Evolutionary conservation across 768 basidiomycete genomes (phyloP).

Genomic region (Boletus rufocinnamomeus): DNA sequence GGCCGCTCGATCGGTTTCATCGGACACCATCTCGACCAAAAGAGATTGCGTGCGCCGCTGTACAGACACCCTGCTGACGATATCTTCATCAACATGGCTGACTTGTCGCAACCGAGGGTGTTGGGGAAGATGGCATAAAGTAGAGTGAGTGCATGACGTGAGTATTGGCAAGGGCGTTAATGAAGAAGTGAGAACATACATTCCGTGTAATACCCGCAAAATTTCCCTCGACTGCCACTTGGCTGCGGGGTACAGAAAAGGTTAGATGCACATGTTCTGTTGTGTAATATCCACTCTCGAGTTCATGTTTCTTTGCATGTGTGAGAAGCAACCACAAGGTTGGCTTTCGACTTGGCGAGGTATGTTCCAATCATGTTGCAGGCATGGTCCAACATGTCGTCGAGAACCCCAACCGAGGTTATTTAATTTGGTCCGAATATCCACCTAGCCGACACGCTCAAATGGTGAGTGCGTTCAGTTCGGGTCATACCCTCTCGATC

Average conservation of each 20-base stretch:
- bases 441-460: no score
- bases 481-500: no score
- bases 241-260: background rate
- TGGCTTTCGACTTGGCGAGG: no score
- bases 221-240: background rate
- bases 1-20: slow-evolving; percentile 98
- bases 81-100: slow-evolving; percentile 94
- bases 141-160: background rate
- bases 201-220: slow-evolving; percentile 21
- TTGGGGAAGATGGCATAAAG: slow-evolving; percentile 45
- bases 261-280: background rate
- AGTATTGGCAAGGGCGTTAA: background rate
- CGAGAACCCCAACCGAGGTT: no score
- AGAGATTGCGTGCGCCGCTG: slow-evolving; percentile 86
- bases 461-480: no score
- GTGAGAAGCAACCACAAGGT: no score
- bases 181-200: slow-evolving; percentile 14
- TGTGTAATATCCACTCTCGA: background rate
- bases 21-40: slow-evolving; percentile 95
- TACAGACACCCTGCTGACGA: slow-evolving; percentile 96
- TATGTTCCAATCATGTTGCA: no score
- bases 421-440: no score
- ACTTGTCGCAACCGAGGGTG: slow-evolving; percentile 79
- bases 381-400: no score
- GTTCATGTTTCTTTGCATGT: background rate